Base-by-base conservation (phyloP, 768 basidiomycete genomes). In the Austroboletus festivus region DNA sequence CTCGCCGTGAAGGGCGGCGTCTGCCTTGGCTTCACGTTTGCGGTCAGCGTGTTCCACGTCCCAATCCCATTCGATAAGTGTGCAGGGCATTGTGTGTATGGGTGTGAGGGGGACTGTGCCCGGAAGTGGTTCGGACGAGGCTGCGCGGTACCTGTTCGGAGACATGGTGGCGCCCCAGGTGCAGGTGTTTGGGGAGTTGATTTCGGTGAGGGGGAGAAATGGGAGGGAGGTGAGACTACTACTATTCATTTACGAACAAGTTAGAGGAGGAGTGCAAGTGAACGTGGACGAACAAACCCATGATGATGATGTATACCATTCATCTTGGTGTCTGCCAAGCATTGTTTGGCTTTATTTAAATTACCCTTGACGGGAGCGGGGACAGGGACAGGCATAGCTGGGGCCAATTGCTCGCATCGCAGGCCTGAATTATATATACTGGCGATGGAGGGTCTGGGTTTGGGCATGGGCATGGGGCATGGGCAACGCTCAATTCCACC, bases 31-130 rank as follows among this genome's bases (percentile, higher is more conserved):
- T 65, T 90, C 88, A 30, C 68, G 75, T 57, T 71, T 75, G 38
- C 87, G 71, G 63, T 89, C 86, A n/a, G 71, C 80, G 46, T 83
- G 84, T 64, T 89, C 88, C 28, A 76, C 58, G 18, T 80, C 76
- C 85, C 85, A 85, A 65, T 81, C 76, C 87, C 87, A 90, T 61
- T 75, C 69, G 30, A 86, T 58, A 13, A 55, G 57, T 47, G 39
- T 26, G 42, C 45, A 45, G 15, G 49, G 15, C 4, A 26, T n/a
- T 4, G 51, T 37, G 26, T 52, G 37, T 3, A 44, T 11, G 2
- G 64, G 46, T 0, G 54, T 34, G 3, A 69, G 45, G 1, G 61
- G 55, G 5, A 55, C 57, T 0, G 58, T 61, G n/a, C 67, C 65
- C 13, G 59, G 64, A 1, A 59, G 7, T 11, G 26, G 16, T 20